phyloP scores from a whole-genome alignment of 768 basidiomycete species.

The Mycena amicta region DNA sequence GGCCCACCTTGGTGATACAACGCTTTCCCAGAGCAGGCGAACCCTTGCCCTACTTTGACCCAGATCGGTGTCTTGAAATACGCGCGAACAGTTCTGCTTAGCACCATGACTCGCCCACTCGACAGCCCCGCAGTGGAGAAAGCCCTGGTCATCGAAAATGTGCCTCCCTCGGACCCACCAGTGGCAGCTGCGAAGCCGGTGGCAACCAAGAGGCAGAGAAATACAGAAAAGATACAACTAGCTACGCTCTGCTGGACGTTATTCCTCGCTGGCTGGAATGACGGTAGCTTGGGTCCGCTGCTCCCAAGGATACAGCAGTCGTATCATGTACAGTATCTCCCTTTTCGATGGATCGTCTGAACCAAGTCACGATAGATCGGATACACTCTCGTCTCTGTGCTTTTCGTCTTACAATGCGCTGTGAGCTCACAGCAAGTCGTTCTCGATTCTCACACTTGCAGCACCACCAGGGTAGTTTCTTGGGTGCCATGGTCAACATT shows the following conservation, averaged over 20 bases:
- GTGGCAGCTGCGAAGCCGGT: too few species aligned
- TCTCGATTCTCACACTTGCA: too few species aligned
- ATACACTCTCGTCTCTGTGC: constrained; percentile 54
- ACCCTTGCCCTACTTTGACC: too few species aligned
- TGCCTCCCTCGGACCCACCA: too few species aligned
- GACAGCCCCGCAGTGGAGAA: too few species aligned
- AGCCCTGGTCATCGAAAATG: too few species aligned
- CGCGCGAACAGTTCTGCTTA: too few species aligned
- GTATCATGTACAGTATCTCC: constrained; percentile 54
- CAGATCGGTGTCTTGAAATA: too few species aligned
- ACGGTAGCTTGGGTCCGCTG: constrained; percentile 58
- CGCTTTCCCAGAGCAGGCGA: too few species aligned
- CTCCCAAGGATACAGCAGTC: constrained; percentile 46
- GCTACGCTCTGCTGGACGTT: constrained; percentile 4
- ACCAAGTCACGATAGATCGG: constrained; percentile 38
- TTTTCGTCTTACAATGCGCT: constrained; percentile 54
- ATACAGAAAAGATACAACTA: constrained; percentile 43
- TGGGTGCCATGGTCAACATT: constrained; percentile 35
- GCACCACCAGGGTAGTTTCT: constrained; percentile 35
- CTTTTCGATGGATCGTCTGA: too few species aligned
- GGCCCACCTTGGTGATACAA: too few species aligned
- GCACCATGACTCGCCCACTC: too few species aligned
- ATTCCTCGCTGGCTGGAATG: constrained; percentile 45
- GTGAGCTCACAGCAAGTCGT: constrained; percentile 28
- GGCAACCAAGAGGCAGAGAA: background rate